Conservation (phyloP, 306 rosid species). For the Rubus parviflorus region DNA sequence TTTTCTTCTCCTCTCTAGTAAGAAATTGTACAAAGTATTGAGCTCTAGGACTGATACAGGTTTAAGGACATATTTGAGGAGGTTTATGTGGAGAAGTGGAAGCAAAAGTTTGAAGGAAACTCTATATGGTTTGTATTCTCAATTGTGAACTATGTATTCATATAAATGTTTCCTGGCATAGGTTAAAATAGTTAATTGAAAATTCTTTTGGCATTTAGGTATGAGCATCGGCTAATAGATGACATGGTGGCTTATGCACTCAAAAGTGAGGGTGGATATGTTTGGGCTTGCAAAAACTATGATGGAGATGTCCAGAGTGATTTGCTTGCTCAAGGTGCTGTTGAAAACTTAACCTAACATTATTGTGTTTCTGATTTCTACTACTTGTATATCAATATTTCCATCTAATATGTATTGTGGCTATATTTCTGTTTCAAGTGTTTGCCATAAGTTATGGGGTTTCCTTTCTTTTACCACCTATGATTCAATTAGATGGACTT, state of each 20-base stretch:
- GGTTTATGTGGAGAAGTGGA: conserved; percentile 87
- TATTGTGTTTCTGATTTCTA: background rate
- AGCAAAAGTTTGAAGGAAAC: conserved; percentile 74
- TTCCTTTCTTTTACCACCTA: background rate
- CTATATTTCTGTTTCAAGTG: background rate
- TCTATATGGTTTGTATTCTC: conserved; percentile 73
- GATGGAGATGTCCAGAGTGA: conserved; percentile 99
- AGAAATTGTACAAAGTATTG: conserved; percentile 22
- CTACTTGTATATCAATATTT: background rate
- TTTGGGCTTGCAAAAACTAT: conserved; percentile 99
- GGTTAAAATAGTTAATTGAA: conserved; percentile 27
- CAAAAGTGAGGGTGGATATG: conserved; percentile 98
- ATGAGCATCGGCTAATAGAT: conserved; percentile 96
- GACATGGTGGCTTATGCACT: conserved; percentile 98
- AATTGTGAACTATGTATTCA: conserved; percentile 17
- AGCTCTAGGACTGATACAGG: conserved; percentile 44
- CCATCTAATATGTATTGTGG: background rate
- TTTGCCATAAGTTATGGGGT: background rate
- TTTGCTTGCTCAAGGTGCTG: conserved; percentile 94
- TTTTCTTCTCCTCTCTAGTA: background rate
- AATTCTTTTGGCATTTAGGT: conserved; percentile 56
- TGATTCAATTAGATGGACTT: background rate
- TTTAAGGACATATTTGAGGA: conserved; percentile 95
- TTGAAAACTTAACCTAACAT: background rate
- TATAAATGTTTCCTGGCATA: conserved; percentile 5